Evolutionary conservation across 164 flowering plant genomes (phyloP).

Genomic region (Vitis rupestris): DNA sequence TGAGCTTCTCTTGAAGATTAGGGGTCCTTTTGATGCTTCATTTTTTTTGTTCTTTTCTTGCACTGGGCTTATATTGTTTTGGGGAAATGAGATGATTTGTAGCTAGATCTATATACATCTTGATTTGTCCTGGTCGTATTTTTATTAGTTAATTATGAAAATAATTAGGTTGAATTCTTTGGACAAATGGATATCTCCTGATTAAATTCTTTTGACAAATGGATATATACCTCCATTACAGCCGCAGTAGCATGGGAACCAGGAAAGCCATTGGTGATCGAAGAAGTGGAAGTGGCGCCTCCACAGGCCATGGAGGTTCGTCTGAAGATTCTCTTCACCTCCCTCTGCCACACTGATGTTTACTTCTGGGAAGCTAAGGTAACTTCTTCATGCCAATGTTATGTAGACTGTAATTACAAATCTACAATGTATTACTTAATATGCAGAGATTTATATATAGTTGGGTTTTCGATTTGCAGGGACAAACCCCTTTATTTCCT

Average conservation of each 20-base stretch:
- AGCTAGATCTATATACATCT: no score
- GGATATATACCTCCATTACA: constrained; percentile 6
- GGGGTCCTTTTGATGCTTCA: not conserved
- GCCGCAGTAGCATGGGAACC: constrained; percentile 63
- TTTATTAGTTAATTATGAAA: not conserved
- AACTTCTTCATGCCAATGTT: not conserved
- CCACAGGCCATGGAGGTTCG: constrained; percentile 47
- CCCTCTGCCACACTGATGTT: constrained; percentile 56
- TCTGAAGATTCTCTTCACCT: constrained; percentile 44
- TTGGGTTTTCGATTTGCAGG: constrained; percentile 19
- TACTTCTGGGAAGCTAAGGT: constrained; percentile 59
- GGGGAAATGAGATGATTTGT: no score
- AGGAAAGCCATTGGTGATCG: constrained; percentile 50
- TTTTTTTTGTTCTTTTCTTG: not conserved
- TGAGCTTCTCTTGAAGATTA: no score
- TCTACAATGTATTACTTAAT: no score
- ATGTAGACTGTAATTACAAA: not conserved
- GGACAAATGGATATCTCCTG: no score
- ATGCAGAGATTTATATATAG: no score
- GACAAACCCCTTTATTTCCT: constrained; percentile 40
- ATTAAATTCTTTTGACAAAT: not conserved
- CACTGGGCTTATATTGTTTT: no score
- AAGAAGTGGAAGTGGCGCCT: constrained; percentile 53
- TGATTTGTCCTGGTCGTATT: no score
- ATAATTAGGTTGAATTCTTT: no score